Percentiles rank a stretch among this genome's conserved stretches.
These are phyloP conservation scores for Fusarium fracticaudum DNA, from an alignment of 2,329 filamentous ascomycete species.

Conservation along the genomic window DNA sequence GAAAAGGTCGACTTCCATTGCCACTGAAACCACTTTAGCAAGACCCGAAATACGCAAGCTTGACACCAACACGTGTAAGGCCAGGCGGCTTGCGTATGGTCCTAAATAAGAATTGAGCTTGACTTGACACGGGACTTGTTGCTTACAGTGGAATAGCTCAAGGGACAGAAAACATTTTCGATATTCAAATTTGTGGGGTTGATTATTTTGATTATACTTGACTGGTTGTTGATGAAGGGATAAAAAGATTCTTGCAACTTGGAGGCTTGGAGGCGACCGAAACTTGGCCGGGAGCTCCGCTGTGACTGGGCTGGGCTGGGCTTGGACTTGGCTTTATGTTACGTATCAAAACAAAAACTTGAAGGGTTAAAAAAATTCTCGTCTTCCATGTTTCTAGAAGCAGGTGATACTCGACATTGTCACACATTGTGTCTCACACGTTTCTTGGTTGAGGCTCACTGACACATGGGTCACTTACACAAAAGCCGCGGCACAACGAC, in stretches of 20 bases:
- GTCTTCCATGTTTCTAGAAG: constrained; percentile 7
- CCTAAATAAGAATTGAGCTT: neutral
- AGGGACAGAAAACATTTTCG: neutral
- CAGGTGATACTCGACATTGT: neutral
- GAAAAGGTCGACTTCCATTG: constrained; percentile 4
- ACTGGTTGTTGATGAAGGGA: neutral
- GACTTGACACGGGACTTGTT: neutral
- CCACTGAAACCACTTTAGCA: constrained; percentile 12
- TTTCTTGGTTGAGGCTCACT: neutral
- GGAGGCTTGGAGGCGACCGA: constrained; percentile 29
- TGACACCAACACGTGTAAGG: constrained; percentile 1
- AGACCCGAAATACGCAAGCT: neutral
- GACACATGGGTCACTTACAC: constrained; percentile 16
- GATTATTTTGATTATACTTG: neutral
- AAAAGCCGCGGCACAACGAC: neutral
- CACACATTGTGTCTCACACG: constrained; percentile 5
- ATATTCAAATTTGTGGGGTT: neutral
- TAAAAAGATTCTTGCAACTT: neutral
- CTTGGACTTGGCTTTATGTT: constrained; percentile 1
- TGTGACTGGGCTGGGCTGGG: neutral
- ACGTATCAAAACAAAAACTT: constrained; percentile 1
- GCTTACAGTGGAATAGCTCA: neutral
- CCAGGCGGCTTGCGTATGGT: neutral
- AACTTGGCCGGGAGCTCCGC: constrained; percentile 29
- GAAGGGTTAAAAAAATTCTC: constrained; percentile 13